Evolutionary conservation across 306 rosid species (phyloP).

Genomic region (Pyrus betulifolia): DNA sequence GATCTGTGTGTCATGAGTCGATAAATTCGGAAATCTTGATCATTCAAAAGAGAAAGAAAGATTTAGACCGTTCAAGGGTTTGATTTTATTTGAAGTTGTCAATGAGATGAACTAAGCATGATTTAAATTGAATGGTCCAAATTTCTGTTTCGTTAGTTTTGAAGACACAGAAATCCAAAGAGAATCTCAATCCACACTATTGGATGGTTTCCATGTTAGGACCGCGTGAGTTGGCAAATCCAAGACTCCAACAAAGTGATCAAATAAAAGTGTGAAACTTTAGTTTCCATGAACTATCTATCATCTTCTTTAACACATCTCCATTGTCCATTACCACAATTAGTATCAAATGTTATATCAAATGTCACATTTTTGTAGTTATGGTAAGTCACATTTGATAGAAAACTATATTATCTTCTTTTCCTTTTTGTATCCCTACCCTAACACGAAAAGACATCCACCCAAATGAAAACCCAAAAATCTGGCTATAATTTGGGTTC

Average conservation of each 20-base stretch:
- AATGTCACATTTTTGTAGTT: neutral
- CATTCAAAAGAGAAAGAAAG: no score
- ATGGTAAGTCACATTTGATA: neutral
- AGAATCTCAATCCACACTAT: no score
- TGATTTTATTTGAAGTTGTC: no score
- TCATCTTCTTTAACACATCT: neutral
- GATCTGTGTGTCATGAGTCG: no score
- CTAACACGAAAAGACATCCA: no score
- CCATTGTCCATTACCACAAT: neutral
- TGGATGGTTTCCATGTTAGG: conserved; percentile 11
- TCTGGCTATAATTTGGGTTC: neutral
- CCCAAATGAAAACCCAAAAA: neutral
- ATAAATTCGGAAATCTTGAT: no score
- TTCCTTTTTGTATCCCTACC: neutral
- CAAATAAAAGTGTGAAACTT: neutral
- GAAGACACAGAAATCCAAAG: no score
- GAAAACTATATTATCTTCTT: neutral
- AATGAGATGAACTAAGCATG: no score
- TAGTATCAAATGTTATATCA: neutral
- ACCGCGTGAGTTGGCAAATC: conserved; percentile 1
- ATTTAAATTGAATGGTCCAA: no score
- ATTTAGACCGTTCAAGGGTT: no score
- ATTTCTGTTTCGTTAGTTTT: no score
- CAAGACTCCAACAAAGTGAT: neutral
- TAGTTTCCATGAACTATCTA: neutral